phyloP scores from a whole-genome alignment of 352 stramenopile genomes.

The Phytophthora europaea region DNA sequence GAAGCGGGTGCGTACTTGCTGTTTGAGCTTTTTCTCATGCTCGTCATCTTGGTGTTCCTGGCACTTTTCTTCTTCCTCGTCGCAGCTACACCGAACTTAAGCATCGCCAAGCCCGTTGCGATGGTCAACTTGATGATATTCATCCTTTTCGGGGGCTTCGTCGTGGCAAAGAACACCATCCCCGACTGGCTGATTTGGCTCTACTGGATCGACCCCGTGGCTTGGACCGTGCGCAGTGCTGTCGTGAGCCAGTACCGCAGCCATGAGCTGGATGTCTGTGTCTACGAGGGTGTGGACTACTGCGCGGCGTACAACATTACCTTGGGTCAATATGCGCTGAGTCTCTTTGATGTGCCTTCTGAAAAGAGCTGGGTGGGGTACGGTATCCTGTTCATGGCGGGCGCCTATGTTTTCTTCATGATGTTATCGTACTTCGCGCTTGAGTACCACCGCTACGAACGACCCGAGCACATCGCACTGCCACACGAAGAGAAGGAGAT shows the following conservation, averaged over 20 bases:
- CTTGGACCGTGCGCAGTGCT: constrained; percentile 60
- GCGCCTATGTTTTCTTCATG: constrained; percentile 68
- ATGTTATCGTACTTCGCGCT: constrained; percentile 55
- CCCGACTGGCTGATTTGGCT: constrained; percentile 72
- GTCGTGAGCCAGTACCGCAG: constrained; percentile 62
- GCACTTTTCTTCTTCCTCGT: constrained; percentile 68
- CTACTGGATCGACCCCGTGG: constrained; percentile 79
- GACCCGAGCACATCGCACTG: constrained; percentile 54
- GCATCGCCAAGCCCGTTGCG: constrained; percentile 65
- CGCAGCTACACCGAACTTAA: constrained; percentile 44
- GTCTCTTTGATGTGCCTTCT: constrained; percentile 53
- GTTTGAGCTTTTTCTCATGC: constrained; percentile 79
- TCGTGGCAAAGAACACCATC: constrained; percentile 64
- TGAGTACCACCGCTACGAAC: constrained; percentile 74
- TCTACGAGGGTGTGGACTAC: constrained; percentile 53
- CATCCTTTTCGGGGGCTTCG: constrained; percentile 76
- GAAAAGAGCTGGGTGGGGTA: constrained; percentile 57
- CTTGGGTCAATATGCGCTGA: constrained; percentile 64
- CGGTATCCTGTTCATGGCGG: constrained; percentile 58
- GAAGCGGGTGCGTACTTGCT: constrained; percentile 67
- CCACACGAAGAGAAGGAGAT: constrained; percentile 31
- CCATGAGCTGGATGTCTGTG: constrained; percentile 44
- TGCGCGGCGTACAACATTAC: constrained; percentile 49
- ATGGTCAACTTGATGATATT: constrained; percentile 72
- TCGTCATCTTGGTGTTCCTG: constrained; percentile 63